Conservation (phyloP, 495 filamentous ascomycete genomes). For the Penicillium cinerascens region DNA sequence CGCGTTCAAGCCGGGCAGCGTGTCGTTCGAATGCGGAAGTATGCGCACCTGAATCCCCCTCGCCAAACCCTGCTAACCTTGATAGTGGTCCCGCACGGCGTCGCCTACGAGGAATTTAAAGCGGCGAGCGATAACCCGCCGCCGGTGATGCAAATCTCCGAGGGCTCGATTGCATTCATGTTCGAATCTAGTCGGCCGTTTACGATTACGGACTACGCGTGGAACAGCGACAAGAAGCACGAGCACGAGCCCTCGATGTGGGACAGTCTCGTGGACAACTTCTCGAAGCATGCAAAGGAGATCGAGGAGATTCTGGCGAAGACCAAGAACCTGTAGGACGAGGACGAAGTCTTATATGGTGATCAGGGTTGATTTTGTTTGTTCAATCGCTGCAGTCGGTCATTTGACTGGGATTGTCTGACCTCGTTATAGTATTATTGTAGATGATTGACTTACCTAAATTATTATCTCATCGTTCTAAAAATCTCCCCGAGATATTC, state of each 20-base stretch:
- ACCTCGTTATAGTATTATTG: no score
- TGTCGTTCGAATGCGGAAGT: conserved; percentile 56
- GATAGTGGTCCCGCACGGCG: conserved; percentile 52
- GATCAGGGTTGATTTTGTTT: no score
- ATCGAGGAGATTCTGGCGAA: conserved; percentile 40
- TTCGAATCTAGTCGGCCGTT: conserved; percentile 53
- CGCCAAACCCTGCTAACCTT: neutral
- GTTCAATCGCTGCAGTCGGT: no score
- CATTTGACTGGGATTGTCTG: neutral
- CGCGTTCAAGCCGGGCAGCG: conserved; percentile 56
- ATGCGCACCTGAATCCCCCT: conserved; percentile 7
- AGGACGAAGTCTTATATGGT: no score
- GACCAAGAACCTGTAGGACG: conserved; percentile 4
- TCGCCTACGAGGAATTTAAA: conserved; percentile 63
- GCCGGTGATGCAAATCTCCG: conserved; percentile 45
- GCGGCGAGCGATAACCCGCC: conserved; percentile 47
- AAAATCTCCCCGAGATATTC: no score
- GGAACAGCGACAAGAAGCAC: conserved; percentile 51
- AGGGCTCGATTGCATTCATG: conserved; percentile 57
- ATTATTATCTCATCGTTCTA: no score
- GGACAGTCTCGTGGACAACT: conserved; percentile 52
- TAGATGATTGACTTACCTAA: no score
- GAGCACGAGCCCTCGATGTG: conserved; percentile 57
- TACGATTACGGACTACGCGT: conserved; percentile 51
- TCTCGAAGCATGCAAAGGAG: conserved; percentile 40